A percentile compares a stretch with the other conserved stretches of the same genome.
Conservation (phyloP, 2,329 filamentous ascomycete genomes). For the Amphichorda felina region DNA sequence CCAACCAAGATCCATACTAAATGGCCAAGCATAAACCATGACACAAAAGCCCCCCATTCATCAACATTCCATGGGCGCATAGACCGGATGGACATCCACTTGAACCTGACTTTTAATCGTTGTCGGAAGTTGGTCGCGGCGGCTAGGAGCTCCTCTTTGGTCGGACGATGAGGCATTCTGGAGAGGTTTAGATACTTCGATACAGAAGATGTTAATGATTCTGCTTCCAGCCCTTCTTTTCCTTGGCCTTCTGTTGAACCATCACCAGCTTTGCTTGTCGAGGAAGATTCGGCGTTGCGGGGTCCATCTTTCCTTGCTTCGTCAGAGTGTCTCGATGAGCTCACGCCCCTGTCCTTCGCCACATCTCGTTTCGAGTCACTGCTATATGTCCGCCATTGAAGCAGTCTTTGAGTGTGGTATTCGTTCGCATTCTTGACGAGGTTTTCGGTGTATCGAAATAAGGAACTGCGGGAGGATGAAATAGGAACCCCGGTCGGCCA, state of each 20-base stretch:
- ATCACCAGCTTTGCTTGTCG: neutral
- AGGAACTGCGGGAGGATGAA: too few species aligned
- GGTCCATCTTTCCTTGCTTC: too few species aligned
- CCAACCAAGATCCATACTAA: slow-evolving; percentile 92
- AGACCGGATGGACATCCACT: slow-evolving; percentile 94
- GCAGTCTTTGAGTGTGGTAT: neutral
- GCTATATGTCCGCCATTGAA: neutral
- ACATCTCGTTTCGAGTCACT: neutral
- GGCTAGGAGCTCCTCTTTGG: slow-evolving; percentile 83
- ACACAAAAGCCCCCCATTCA: slow-evolving; percentile 88
- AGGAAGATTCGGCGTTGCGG: too few species aligned
- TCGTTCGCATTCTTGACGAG: neutral
- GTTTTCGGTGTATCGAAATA: too few species aligned
- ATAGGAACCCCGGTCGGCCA: too few species aligned
- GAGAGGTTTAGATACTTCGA: slow-evolving; percentile 49
- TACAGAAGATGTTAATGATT: slow-evolving; percentile 37
- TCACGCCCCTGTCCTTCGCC: too few species aligned
- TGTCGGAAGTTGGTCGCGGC: slow-evolving; percentile 92
- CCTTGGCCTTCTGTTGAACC: neutral
- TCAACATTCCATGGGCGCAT: slow-evolving; percentile 90
- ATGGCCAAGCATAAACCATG: slow-evolving; percentile 90
- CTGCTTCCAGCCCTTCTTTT: slow-evolving; percentile 6
- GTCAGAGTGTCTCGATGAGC: too few species aligned
- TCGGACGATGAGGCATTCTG: slow-evolving; percentile 76
- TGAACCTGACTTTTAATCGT: slow-evolving; percentile 80